These are phyloP conservation scores for Perilla frutescens DNA, from an alignment of 257 asterid genomes.

Conservation along the genomic window DNA sequence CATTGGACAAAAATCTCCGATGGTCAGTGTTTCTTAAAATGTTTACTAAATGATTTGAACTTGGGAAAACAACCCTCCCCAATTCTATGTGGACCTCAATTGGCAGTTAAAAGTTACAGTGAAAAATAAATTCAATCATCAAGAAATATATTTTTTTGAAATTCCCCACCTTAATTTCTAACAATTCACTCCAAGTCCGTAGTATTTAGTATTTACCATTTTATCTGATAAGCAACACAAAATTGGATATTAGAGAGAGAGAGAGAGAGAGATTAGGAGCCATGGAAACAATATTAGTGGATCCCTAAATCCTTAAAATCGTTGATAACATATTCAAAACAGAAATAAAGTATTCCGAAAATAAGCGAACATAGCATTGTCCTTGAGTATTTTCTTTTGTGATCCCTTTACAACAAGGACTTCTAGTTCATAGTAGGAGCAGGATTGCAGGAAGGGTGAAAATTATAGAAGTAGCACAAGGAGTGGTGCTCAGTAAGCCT, in stretches of 20 bases:
- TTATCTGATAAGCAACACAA: not conserved
- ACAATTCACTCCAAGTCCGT: not conserved
- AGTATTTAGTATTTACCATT: slow-evolving; percentile 2
- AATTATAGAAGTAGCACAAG: not conserved
- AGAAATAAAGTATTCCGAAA: not conserved
- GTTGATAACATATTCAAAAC: not conserved
- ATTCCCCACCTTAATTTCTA: slow-evolving; percentile 13
- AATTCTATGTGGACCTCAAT: slow-evolving; percentile 3
- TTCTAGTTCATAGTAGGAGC: not conserved
- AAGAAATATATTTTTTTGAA: not conserved
- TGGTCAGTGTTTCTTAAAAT: not conserved
- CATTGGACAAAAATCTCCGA: slow-evolving; percentile 3
- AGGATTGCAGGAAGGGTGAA: not conserved
- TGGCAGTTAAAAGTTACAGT: not conserved
- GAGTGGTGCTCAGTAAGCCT: not conserved
- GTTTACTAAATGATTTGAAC: not conserved
- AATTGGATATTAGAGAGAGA: too few relatives aligned
- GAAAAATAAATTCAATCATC: not conserved
- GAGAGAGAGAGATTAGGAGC: too few relatives aligned
- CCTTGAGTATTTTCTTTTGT: not conserved
- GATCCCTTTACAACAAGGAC: not conserved
- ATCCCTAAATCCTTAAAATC: not conserved
- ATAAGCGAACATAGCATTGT: not conserved
- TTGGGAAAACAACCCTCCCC: slow-evolving; percentile 3
- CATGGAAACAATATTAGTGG: too few relatives aligned